These are phyloP conservation scores for Ophiocordyceps australis DNA, from an alignment of 2,329 filamentous ascomycete species.

Conservation along the genomic window DNA sequence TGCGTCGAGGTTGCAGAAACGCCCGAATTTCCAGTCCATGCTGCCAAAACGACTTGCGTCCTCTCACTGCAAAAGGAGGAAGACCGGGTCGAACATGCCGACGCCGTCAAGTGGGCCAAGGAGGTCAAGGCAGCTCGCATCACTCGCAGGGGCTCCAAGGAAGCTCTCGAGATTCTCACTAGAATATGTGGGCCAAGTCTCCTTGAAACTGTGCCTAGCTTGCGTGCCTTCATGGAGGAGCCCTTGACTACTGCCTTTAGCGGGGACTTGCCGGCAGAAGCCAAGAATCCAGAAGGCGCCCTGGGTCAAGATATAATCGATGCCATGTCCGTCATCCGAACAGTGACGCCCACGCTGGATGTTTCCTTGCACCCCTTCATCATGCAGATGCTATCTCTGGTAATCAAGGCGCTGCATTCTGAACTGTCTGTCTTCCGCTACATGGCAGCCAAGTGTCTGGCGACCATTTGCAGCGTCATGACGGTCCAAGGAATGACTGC, in stretches of 20 bases:
- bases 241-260: constrained; percentile 62
- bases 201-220: constrained; percentile 68
- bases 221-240: constrained; percentile 64
- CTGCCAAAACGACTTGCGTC: constrained; percentile 59
- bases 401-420: constrained; percentile 77
- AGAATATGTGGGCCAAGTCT: constrained; percentile 60
- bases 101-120: constrained; percentile 74
- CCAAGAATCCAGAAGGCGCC: constrained; percentile 52
- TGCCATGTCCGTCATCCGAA: constrained; percentile 80
- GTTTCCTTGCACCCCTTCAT: constrained; percentile 60
- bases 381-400: constrained; percentile 63
- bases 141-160: constrained; percentile 82
- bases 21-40: constrained; percentile 80
- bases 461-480: constrained; percentile 93
- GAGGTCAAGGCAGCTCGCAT: constrained; percentile 82
- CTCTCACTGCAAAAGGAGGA: constrained; percentile 94
- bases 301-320: constrained; percentile 89
- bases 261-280: constrained; percentile 51
- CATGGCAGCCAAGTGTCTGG: constrained; percentile 91
- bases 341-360: constrained; percentile 81
- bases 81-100: constrained; percentile 79
- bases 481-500: constrained; percentile 91
- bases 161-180: constrained; percentile 78
- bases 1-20: constrained; percentile 97
- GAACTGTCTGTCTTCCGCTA: constrained; percentile 86